Conservation (phyloP, 1,284 basidiomycete genomes). For the Rhodofomes roseus region DNA sequence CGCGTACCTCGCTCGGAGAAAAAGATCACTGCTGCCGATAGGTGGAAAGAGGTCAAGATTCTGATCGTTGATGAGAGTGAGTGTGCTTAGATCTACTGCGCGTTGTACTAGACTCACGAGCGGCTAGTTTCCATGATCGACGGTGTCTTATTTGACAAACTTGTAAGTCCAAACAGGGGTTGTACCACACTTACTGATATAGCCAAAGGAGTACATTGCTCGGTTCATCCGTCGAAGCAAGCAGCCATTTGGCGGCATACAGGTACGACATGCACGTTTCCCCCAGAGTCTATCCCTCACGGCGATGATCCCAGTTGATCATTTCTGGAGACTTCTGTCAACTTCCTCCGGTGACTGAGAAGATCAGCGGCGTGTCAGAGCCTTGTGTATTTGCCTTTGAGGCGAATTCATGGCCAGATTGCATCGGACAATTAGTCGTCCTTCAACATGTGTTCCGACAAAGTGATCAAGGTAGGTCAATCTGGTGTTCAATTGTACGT, state of each 20-base stretch:
- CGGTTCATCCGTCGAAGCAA: slow-evolving; percentile 42
- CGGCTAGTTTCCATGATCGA: slow-evolving; percentile 56
- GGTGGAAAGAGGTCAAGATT: slow-evolving; percentile 51
- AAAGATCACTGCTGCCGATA: slow-evolving; percentile 19
- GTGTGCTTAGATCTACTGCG: too few species aligned
- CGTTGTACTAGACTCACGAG: too few species aligned
- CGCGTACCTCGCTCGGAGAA: slow-evolving; percentile 3
- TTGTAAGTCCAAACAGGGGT: slow-evolving; percentile 46
- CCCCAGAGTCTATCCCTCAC: not conserved
- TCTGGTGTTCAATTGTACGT: not conserved
- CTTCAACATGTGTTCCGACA: slow-evolving; percentile 43
- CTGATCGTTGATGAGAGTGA: slow-evolving; percentile 72
- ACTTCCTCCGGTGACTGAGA: slow-evolving; percentile 67
- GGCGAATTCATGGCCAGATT: slow-evolving; percentile 54
- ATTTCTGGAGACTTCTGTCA: slow-evolving; percentile 82
- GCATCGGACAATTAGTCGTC: slow-evolving; percentile 34
- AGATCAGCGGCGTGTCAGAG: slow-evolving; percentile 27
- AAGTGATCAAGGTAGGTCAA: slow-evolving; percentile 48
- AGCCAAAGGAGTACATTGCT: slow-evolving; percentile 42
- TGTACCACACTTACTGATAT: too few species aligned
- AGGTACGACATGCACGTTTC: slow-evolving; percentile 33
- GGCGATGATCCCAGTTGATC: slow-evolving; percentile 45
- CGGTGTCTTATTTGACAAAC: slow-evolving; percentile 60
- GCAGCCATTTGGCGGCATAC: slow-evolving; percentile 73
- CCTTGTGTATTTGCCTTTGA: slow-evolving; percentile 61